Base-by-base conservation (phyloP, 2,329 filamentous ascomycete species). In the Neonectria magnoliae region DNA sequence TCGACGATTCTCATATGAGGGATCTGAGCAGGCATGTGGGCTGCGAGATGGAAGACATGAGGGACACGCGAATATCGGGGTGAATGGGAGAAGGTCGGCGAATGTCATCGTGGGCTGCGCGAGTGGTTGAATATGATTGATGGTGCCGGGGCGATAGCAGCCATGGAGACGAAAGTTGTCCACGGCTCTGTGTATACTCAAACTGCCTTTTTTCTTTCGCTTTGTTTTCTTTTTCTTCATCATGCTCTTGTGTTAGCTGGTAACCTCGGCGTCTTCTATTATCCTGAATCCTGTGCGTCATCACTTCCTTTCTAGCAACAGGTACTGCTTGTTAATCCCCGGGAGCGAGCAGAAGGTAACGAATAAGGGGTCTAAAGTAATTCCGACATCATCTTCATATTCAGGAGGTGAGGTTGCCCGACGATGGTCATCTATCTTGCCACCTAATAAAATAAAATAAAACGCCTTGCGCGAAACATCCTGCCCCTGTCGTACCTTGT, bases 161-260 rank as follows among this genome's bases (percentile, higher is more conserved):
- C 41, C 41, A 45, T 27, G 59, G 61, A 60, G 62, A 60, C 48
- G 63, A 72, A 69, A 66, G 57, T 61, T 60, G 66, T 69, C 60
- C 52, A 64, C 61, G 60, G 63, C 53, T 67, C 68, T 69, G 71
- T 73, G 71, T 73, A 72, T 62, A 73, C 71, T 73, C 68, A 64
- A 66, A 59, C 66, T 73, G 68, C 62, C 62, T 31, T 51, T 47
- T 69, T 60, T 70, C 66, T 63, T 58, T 57, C 67, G 62, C 58
- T 62, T 73, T 67, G 62, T 48, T 58, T 44, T 56, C 61, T 66
- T 62, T 64, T 62, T 70, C 62, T 68, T 38, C 65, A 42, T 62
- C 57, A 64, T 51, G 13, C 22, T 51, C 48, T 63, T 60, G 57
- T 56, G 68, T 62, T 71, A 59, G 67, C 61, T 69, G 59, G 64